Base-by-base conservation (phyloP, 2,329 filamentous ascomycete species). In the Colletotrichum tabaci region DNA sequence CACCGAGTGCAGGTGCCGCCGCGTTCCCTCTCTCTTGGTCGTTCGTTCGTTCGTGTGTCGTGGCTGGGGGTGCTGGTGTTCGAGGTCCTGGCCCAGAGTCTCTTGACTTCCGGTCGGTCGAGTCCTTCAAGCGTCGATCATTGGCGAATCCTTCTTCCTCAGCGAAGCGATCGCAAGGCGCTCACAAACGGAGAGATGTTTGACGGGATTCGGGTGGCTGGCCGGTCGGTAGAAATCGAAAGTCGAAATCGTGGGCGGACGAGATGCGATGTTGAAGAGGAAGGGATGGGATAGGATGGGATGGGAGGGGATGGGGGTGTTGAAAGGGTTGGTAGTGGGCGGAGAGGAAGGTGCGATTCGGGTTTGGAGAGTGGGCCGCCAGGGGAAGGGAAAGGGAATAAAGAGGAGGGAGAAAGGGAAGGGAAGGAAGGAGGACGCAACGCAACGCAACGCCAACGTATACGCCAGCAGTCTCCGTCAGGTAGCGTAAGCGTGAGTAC, bases 311-410 rank as follows among this genome's bases (percentile, higher is more conserved):
- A 72, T 71, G 71, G 68, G 56, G 71, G 68, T 73, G 71, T 62
- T 72, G 64, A 71, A 72, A 71, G 68, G 65, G 71, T 68, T 67
- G 68, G 68, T 71, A 73, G 71, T 64, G 68, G 68, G 64, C 63
- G 71, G 71, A 68, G 67, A 71, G 66, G 69, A 72, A 66, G 65
- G 69, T 72, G 66, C 60, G 52, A 60, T 58, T 55, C 38, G 52
- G 30, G 38, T 55, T 55, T 73, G 71, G 71, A 67, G 63, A 44
- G 68, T 67, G 68, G 63, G 60, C 63, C 56, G 52, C 58, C 61
- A 44, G 67, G 67, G 57, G 30, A 47, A 40, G 62, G 52, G 52
- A 38, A 53, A 57, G 26, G 44, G 71, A 70, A 57, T 66, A 69
- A 61, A 64, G 69, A 67, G 52, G 69, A 67, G 52, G 26, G 4